Evolutionary conservation across 352 stramenopile species (phyloP).

Genomic region (Blastocystis sp.): DNA sequence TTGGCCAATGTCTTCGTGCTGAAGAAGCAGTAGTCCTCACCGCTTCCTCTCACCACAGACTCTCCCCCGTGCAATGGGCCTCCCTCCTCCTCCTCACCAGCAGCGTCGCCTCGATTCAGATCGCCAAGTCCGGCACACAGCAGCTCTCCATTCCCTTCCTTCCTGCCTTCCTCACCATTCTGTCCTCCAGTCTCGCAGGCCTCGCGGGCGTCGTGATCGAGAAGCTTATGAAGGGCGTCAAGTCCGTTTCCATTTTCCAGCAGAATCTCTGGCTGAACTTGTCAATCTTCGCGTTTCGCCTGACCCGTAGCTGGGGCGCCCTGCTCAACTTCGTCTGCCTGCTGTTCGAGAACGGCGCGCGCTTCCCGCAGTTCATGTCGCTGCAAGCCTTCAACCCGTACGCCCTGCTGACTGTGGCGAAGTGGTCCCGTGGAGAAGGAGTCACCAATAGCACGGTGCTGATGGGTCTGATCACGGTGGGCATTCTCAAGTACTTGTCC

Average conservation of each 20-base stretch:
- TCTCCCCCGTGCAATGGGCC: slow-evolving; percentile 58
- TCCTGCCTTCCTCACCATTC: slow-evolving; percentile 25
- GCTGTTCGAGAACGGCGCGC: slow-evolving; percentile 38
- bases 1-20: slow-evolving; percentile 62
- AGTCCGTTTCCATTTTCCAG: slow-evolving; percentile 55
- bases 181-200: slow-evolving; percentile 20
- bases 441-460: slow-evolving; percentile 6
- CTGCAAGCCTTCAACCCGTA: slow-evolving; percentile 23
- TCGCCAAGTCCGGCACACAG: slow-evolving; percentile 38
- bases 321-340: slow-evolving; percentile 48
- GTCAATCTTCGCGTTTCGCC: background rate
- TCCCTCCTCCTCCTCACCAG: slow-evolving; percentile 38
- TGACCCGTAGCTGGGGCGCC: slow-evolving; percentile 29
- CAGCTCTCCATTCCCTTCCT: slow-evolving; percentile 22
- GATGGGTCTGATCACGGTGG: slow-evolving; percentile 64
- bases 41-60: background rate
- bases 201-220: slow-evolving; percentile 63
- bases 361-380: slow-evolving; percentile 45
- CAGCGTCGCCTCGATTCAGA: slow-evolving; percentile 65
- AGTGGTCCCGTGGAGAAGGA: background rate
- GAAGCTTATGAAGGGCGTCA: slow-evolving; percentile 67
- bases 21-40: slow-evolving; percentile 23
- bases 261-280: slow-evolving; percentile 70
- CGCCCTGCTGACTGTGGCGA: slow-evolving; percentile 48
- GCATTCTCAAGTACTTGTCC: slow-evolving; percentile 61